A percentile compares a stretch with the other conserved stretches of the same genome.
These are phyloP conservation scores for Arthrobotrys sinensis DNA, from an alignment of 2,329 filamentous ascomycete genomes.

Conservation along the genomic window DNA sequence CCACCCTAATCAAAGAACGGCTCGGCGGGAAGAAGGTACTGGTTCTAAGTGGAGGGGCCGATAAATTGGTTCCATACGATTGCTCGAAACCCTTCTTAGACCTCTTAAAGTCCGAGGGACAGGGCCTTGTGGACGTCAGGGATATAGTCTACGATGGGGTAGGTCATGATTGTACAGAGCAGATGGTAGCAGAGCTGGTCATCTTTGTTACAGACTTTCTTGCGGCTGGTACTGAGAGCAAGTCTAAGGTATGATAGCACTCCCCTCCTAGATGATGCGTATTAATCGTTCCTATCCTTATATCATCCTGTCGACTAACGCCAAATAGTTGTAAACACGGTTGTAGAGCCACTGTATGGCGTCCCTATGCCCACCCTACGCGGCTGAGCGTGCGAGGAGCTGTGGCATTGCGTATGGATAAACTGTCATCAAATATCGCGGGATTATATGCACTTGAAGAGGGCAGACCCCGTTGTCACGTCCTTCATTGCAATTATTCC, in stretches of 20 bases:
- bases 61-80: constrained; percentile 80
- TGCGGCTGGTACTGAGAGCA: constrained; percentile 13
- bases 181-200: constrained; percentile 78
- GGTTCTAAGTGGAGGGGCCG: constrained; percentile 76
- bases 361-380: too few relatives aligned
- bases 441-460: neutral
- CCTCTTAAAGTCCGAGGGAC: constrained; percentile 71
- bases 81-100: constrained; percentile 75
- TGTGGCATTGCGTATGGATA: too few relatives aligned
- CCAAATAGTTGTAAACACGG: constrained; percentile 28
- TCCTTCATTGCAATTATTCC: neutral
- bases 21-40: constrained; percentile 77
- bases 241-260: constrained; percentile 44
- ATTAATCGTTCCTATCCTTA: neutral
- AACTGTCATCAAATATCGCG: neutral
- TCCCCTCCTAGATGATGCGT: neutral
- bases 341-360: neutral
- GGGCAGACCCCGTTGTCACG: neutral
- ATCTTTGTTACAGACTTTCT: constrained; percentile 71
- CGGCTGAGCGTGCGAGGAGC: too few relatives aligned
- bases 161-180: constrained; percentile 78
- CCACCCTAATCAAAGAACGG: constrained; percentile 71
- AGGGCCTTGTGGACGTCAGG: constrained; percentile 74
- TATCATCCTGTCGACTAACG: neutral
- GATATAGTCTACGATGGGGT: constrained; percentile 79